Percentiles rank a stretch among this genome's conserved stretches.
Conservation (phyloP, 495 filamentous ascomycete species). For the Penicillium cosmopolitanum region DNA sequence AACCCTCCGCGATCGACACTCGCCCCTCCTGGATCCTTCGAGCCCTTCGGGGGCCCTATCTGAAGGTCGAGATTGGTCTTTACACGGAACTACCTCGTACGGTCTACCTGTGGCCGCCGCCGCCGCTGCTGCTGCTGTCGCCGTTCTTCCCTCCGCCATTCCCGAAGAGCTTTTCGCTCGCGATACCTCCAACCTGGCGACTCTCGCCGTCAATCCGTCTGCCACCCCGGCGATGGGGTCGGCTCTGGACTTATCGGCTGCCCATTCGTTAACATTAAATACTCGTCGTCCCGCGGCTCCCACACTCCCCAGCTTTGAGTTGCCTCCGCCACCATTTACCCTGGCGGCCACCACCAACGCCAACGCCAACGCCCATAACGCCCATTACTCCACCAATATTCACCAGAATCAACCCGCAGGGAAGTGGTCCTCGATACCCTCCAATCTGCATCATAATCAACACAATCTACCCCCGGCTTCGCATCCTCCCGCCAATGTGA, state of each 20-base stretch:
- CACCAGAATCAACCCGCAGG: neutral
- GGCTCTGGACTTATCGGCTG: constrained; percentile 40
- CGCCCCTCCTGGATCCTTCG: constrained; percentile 54
- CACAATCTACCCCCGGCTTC: constrained; percentile 33
- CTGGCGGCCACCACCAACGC: constrained; percentile 37
- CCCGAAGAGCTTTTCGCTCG: constrained; percentile 45
- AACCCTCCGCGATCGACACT: constrained; percentile 33
- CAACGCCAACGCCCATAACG: no score
- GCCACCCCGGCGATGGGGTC: constrained; percentile 49
- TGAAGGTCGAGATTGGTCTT: constrained; percentile 49
- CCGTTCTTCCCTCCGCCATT: constrained; percentile 28
- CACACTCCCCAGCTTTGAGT: constrained; percentile 64
- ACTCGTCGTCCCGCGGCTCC: constrained; percentile 63
- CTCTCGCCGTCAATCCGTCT: constrained; percentile 42
- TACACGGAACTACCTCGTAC: constrained; percentile 31
- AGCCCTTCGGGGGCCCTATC: constrained; percentile 43
- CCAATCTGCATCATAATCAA: constrained; percentile 7
- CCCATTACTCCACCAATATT: neutral
- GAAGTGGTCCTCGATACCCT: neutral
- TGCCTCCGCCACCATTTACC: constrained; percentile 55
- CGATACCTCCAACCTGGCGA: constrained; percentile 45
- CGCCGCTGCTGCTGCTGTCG: constrained; percentile 16
- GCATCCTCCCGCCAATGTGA: constrained; percentile 52
- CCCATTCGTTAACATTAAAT: constrained; percentile 59
- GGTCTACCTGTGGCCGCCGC: constrained; percentile 23